Evolutionary conservation across 129 eudicot genomes (phyloP).

Genomic region (Deinandra increscens): DNA sequence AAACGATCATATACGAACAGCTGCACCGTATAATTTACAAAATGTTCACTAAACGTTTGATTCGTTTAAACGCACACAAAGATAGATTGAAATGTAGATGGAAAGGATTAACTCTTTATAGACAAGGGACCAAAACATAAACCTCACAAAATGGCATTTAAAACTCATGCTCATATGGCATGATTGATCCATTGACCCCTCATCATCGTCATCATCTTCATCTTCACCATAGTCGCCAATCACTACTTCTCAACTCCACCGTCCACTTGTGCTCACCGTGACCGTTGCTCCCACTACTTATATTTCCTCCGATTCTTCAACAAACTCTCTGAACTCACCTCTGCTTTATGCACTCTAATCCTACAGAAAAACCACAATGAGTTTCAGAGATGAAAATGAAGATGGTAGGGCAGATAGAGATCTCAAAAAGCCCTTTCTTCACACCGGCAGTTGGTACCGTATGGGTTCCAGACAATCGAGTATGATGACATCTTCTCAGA

Average conservation of each 20-base stretch:
- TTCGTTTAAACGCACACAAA: too few species aligned
- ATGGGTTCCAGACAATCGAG: conserved; percentile 95
- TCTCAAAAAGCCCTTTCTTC: conserved; percentile 82
- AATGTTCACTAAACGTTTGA: too few species aligned
- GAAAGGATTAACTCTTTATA: too few species aligned
- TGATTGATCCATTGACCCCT: too few species aligned
- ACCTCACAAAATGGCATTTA: too few species aligned
- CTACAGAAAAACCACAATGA: conserved; percentile 39
- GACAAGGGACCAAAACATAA: too few species aligned
- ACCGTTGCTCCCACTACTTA: background rate
- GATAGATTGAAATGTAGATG: too few species aligned
- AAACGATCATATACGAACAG: too few species aligned
- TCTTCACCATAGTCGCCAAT: background rate
- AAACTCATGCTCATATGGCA: too few species aligned
- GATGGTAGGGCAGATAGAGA: conserved; percentile 50
- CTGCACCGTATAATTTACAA: too few species aligned
- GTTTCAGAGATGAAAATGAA: conserved; percentile 65
- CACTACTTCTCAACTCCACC: background rate
- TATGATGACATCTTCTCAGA: conserved; percentile 85
- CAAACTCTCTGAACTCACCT: background rate
- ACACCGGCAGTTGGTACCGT: conserved; percentile 94
- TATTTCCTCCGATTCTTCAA: background rate
- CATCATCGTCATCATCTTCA: background rate
- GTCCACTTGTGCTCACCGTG: background rate
- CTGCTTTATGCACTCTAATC: background rate